Conservation (phyloP, 78 protist species). For the Protostelium mycophagum region DNA sequence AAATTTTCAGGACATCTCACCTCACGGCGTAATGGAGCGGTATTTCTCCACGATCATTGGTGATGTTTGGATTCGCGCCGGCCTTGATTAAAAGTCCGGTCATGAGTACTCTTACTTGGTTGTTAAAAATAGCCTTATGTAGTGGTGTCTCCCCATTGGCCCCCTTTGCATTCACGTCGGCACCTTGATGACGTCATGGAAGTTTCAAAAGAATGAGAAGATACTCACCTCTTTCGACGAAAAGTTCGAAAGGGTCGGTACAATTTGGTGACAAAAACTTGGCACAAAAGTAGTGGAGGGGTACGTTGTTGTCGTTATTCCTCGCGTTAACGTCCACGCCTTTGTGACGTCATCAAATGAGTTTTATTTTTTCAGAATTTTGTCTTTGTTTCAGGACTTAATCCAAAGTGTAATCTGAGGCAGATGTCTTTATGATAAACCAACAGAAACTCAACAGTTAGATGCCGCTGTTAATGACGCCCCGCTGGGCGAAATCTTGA, state of each 20-base stretch:
- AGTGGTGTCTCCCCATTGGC: conserved; percentile 70
- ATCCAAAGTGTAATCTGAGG: too few species aligned
- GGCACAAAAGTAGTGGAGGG: conserved; percentile 72
- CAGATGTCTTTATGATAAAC: too few species aligned
- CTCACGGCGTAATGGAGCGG: conserved; percentile 72
- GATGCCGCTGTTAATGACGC: conserved; percentile 17
- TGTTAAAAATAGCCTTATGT: conserved; percentile 64
- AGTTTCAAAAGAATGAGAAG: too few species aligned
- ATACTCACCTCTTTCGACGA: too few species aligned
- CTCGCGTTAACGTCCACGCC: conserved; percentile 46
- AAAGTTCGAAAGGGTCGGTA: conserved; percentile 46
- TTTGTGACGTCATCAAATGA: conserved; percentile 12
- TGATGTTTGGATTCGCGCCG: conserved; percentile 49
- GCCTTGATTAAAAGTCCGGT: conserved; percentile 27
- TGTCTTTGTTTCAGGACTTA: too few species aligned
- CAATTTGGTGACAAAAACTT: conserved; percentile 42
- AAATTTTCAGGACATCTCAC: too few species aligned
- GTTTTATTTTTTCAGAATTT: too few species aligned
- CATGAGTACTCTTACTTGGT: conserved; percentile 47
- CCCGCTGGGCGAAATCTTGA: conserved; percentile 18
- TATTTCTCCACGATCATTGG: conserved; percentile 23
- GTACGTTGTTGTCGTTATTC: conserved; percentile 51
- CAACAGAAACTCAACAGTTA: too few species aligned
- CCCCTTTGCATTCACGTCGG: conserved; percentile 45
- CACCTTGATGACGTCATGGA: too few species aligned